Percentiles rank a stretch among this genome's conserved stretches.
Evolutionary conservation across 139 green algal species (phyloP).

Genomic region (Chara braunii): DNA sequence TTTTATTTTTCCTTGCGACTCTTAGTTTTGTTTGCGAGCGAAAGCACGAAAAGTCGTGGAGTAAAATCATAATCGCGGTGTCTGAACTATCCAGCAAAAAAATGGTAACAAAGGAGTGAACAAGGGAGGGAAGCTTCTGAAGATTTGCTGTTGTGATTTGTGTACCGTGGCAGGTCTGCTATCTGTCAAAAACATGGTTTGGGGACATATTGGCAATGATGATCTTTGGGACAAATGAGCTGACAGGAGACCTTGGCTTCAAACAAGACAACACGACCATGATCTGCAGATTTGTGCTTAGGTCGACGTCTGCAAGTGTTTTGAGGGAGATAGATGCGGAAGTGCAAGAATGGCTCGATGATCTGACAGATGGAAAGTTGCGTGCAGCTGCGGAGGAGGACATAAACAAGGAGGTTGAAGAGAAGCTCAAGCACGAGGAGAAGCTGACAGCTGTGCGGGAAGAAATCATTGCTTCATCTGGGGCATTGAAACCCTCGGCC

Average conservation of each 20-base stretch:
- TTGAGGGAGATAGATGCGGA: constrained; percentile 17
- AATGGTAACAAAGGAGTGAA: no score
- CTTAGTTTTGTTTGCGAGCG: neutral
- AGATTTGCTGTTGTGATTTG: neutral
- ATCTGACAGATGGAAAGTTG: constrained; percentile 15
- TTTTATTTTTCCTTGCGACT: neutral
- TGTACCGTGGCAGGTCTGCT: constrained; percentile 25
- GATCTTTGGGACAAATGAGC: constrained; percentile 35
- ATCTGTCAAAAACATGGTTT: constrained; percentile 28
- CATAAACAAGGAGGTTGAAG: neutral
- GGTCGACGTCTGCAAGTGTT: constrained; percentile 10
- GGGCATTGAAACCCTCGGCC: neutral
- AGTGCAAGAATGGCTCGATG: constrained; percentile 23
- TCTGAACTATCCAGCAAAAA: no score
- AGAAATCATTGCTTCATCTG: constrained; percentile 8
- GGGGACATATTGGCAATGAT: constrained; percentile 26
- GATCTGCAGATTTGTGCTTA: constrained; percentile 23
- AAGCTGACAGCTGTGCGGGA: constrained; percentile 17
- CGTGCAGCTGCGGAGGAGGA: constrained; percentile 23
- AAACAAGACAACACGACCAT: constrained; percentile 24
- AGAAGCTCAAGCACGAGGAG: neutral
- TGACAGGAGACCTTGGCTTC: constrained; percentile 10
- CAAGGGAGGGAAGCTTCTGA: no score
- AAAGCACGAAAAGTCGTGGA: no score
- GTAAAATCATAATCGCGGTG: no score